Base-by-base conservation (phyloP, 2,329 filamentous ascomycete species). In the Paecilomyces sp. region DNA sequence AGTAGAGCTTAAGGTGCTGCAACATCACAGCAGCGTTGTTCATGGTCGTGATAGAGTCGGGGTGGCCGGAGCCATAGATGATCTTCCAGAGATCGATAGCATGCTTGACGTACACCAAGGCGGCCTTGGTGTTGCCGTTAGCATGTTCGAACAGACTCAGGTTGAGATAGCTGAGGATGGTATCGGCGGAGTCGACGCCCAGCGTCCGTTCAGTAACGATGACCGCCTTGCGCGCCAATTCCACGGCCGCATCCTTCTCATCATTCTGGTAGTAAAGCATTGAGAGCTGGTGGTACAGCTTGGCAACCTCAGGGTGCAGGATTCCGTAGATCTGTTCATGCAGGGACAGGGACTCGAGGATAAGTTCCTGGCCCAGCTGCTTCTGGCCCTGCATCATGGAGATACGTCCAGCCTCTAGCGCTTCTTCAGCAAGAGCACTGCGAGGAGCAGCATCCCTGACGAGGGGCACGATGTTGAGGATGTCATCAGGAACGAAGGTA, bases 11-110 rank as follows among this genome's bases (percentile, higher is more conserved):
- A 68, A 97, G 84, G 59, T 92, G 88, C 77, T 99, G 94, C 60
- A 99, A 86, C 94, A 99, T 99, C 61, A 99, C 94, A 7, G 94
- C 94, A 22, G 91, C 93, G 71, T 99, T 99, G 84, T 97, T 99
- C 77, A 97, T 89, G 15, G 94, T 97, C 8, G 95, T 99, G 77
- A 99, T 97, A 8, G 92, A 96, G 77, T 99, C 94, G 2, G 94
- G 94, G 77, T 99, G 94, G 68, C 91, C 89, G 31, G 88, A 81
- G 33, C 94, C 94, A 72, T 97, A 99, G 68, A 97, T 93, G 68
- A 97, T 85, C 81, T 96, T 97, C 93, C 93, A 97, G 63, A 99
- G 82, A 72, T 94, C 88, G 66, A 99, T 84, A 6, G 94, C 94
- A 74, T 99, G 94, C 73, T 90, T 91, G 65, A 95, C 89, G 73